Percentiles rank a stretch among this genome's conserved stretches.
phyloP scores from a whole-genome alignment of 192 early-diverging fungal genomes.

The Chytriomyces hyalinus region DNA sequence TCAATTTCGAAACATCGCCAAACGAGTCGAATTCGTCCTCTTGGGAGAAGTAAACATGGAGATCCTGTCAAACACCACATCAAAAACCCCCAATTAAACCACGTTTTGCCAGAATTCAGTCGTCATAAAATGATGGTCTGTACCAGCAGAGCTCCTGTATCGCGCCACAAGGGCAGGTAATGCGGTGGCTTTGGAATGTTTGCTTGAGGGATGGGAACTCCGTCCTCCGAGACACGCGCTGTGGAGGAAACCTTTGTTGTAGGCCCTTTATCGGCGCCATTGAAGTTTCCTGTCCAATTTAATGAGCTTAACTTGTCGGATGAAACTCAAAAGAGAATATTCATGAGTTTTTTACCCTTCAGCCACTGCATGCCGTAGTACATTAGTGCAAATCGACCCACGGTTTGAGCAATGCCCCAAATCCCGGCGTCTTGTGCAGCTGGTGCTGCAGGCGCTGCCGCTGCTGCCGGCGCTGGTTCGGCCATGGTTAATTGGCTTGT shows the following conservation, averaged over 20 bases:
- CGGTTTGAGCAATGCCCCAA: neutral
- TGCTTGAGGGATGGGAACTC: constrained; percentile 1
- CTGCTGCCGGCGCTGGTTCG: neutral
- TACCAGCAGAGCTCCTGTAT: constrained; percentile 9
- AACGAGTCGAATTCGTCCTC: constrained; percentile 31
- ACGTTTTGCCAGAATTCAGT: neutral
- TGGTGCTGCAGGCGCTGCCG: constrained; percentile 6
- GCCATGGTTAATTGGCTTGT: no score
- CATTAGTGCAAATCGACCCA: constrained; percentile 1
- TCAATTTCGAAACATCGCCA: constrained; percentile 28
- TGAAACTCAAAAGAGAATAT: no score
- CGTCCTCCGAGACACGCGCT: neutral
- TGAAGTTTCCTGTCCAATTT: constrained; percentile 16
- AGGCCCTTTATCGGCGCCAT: no score
- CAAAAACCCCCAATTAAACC: neutral
- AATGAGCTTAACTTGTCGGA: no score
- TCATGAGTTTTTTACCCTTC: neutral
- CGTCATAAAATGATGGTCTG: neutral
- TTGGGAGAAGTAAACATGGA: constrained; percentile 40
- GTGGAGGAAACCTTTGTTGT: no score
- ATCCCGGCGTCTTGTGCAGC: neutral
- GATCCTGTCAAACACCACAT: constrained; percentile 24
- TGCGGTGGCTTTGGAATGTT: constrained; percentile 11
- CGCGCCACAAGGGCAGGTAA: constrained; percentile 19
- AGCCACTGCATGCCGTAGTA: constrained; percentile 31